A percentile compares a stretch with the other conserved stretches of the same genome.
Evolutionary conservation across 2,329 filamentous ascomycete genomes (phyloP).

Genomic region (Chaetomium globosum): DNA sequence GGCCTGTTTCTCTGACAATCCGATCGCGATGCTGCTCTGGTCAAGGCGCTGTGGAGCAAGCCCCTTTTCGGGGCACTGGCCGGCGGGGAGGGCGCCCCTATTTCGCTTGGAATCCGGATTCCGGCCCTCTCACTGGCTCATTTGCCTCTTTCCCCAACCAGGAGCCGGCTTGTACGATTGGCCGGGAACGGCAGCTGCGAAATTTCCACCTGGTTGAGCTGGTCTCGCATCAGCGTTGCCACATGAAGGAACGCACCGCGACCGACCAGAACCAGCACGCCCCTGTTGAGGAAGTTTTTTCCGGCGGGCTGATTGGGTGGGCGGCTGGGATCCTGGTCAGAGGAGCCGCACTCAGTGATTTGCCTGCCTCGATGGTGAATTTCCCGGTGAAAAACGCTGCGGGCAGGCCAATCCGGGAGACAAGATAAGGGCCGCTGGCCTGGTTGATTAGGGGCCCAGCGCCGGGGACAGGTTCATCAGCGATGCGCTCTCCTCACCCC

Average conservation of each 20-base stretch:
- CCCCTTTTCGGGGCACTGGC: constrained; percentile 18
- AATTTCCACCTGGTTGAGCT: constrained; percentile 20
- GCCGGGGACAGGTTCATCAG: constrained; percentile 8
- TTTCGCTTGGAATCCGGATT: constrained; percentile 25
- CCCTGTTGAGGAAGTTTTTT: constrained; percentile 26
- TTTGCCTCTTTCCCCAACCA: constrained; percentile 5
- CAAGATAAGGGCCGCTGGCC: constrained; percentile 23
- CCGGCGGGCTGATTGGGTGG: constrained; percentile 27
- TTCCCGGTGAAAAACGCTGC: constrained; percentile 12
- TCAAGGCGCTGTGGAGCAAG: constrained; percentile 8
- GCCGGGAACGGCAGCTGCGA: constrained; percentile 20
- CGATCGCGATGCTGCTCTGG: constrained; percentile 3
- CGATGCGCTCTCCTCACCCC: constrained; percentile 23
- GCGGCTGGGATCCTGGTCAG: constrained; percentile 21
- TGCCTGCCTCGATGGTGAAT: constrained; percentile 17
- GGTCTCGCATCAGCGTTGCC: constrained; percentile 26
- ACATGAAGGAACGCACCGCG: constrained; percentile 20
- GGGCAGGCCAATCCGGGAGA: constrained; percentile 17
- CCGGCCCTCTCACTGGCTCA: constrained; percentile 19
- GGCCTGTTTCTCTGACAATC: neutral
- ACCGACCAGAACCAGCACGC: neutral
- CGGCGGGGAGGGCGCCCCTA: constrained; percentile 19
- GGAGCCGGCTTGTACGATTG: constrained; percentile 23
- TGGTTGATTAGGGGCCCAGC: constrained; percentile 19
- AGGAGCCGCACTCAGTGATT: constrained; percentile 18